A percentile compares a stretch with the other conserved stretches of the same genome.
phyloP scores from a whole-genome alignment of 2,329 filamentous ascomycete species.

The Raffaelea deltoideospora region DNA sequence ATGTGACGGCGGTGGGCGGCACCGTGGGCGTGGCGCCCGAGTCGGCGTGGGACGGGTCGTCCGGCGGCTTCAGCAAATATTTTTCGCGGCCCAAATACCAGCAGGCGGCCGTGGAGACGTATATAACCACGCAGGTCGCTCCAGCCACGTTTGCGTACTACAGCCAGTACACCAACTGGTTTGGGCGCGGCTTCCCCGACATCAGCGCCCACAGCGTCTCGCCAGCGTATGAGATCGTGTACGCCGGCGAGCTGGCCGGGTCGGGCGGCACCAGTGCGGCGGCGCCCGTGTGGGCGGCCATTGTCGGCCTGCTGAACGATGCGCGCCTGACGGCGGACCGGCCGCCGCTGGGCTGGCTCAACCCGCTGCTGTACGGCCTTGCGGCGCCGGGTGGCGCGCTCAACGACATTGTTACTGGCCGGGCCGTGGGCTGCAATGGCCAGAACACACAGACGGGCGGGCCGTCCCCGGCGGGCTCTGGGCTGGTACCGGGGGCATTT shows the following conservation, averaged over 20 bases:
- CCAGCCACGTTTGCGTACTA: slow-evolving; percentile 30
- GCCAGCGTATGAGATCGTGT: slow-evolving; percentile 17
- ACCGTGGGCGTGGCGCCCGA: slow-evolving; percentile 35
- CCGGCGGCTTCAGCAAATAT: slow-evolving; percentile 35
- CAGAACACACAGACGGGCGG: slow-evolving; percentile 12
- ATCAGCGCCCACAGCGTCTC: slow-evolving; percentile 12
- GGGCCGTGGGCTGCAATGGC: slow-evolving; percentile 19
- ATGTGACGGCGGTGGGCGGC: slow-evolving; percentile 46
- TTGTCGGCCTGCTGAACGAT: slow-evolving; percentile 51
- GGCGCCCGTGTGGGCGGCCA: slow-evolving; percentile 44
- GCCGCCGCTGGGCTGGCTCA: slow-evolving; percentile 40
- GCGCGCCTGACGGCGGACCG: slow-evolving; percentile 39
- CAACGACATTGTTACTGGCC: slow-evolving; percentile 22
- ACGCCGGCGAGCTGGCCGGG: slow-evolving; percentile 12
- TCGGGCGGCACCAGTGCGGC: slow-evolving; percentile 33
- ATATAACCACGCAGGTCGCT: slow-evolving; percentile 14
- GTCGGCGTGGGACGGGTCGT: slow-evolving; percentile 34
- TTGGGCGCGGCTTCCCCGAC: slow-evolving; percentile 16
- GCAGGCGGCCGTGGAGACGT: slow-evolving; percentile 29
- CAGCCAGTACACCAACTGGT: slow-evolving; percentile 25
- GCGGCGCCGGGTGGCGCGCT: slow-evolving; percentile 14
- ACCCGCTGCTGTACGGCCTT: slow-evolving; percentile 49
- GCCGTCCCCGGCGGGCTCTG: slow-evolving; percentile 28
- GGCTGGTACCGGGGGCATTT: slow-evolving; percentile 7
- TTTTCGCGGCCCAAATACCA: slow-evolving; percentile 29